These are phyloP conservation scores for Solanum appendiculatum DNA, from an alignment of 257 asterid genomes.

Conservation along the genomic window DNA sequence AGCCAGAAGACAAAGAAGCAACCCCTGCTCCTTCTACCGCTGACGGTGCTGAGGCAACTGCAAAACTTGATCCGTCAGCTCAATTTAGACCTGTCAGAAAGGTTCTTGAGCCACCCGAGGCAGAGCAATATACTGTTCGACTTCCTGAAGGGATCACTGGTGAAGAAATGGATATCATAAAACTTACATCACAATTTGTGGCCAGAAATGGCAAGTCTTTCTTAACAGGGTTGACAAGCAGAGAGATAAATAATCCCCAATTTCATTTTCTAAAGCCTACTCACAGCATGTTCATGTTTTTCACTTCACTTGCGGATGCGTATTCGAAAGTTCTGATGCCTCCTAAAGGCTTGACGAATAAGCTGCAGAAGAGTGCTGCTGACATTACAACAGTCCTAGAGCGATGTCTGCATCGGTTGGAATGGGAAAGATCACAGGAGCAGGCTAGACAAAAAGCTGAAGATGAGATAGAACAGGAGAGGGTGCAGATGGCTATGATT, in stretches of 20 bases:
- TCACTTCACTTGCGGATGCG: conserved; percentile 87
- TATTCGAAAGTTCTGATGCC: conserved; percentile 93
- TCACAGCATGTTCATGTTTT: conserved; percentile 92
- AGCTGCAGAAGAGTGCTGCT: conserved; percentile 51
- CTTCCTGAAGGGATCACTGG: conserved; percentile 94
- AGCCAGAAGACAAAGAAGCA: conserved; percentile 33
- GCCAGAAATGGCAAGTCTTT: conserved; percentile 85
- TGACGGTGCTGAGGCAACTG: conserved; percentile 40
- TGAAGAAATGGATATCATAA: conserved; percentile 83
- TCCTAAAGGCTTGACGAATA: conserved; percentile 59
- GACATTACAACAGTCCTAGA: conserved; percentile 91
- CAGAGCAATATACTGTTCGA: conserved; percentile 77
- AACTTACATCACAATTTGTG: conserved; percentile 93
- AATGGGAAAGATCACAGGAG: conserved; percentile 94
- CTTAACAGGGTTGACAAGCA: conserved; percentile 76
- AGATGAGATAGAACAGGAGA: conserved; percentile 85
- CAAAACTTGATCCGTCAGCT: conserved; percentile 66
- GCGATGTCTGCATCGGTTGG: conserved; percentile 80
- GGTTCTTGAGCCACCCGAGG: conserved; percentile 92
- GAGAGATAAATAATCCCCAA: conserved; percentile 78
- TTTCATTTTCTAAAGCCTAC: conserved; percentile 86
- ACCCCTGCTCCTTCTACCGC: conserved; percentile 20
- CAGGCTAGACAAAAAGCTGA: conserved; percentile 95
- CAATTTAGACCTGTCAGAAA: conserved; percentile 51
- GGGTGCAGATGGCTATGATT: conserved; percentile 88